These are phyloP conservation scores for Oehlia diaphana DNA, from an alignment of 192 early-diverging fungal species.

Conservation along the genomic window DNA sequence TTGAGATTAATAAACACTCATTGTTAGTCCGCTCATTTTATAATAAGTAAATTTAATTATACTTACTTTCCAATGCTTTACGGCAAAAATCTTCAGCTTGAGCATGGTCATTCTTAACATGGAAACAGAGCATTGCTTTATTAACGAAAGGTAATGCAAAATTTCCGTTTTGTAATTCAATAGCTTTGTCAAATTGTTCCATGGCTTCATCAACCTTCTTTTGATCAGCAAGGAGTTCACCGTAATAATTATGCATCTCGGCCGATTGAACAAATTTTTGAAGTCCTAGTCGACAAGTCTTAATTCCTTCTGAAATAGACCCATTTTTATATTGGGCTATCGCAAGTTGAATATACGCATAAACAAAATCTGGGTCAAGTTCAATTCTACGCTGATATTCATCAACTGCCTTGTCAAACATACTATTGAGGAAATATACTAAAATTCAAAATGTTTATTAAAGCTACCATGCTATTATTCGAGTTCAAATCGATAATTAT, in stretches of 20 bases:
- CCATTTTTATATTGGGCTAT: slow-evolving; percentile 92
- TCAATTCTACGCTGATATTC: slow-evolving; percentile 82
- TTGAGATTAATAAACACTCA: not conserved
- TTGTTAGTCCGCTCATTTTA: not conserved
- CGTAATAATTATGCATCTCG: slow-evolving; percentile 97
- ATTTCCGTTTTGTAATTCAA: slow-evolving; percentile 74
- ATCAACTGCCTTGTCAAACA: slow-evolving; percentile 75
- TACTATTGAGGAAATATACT: slow-evolving; percentile 82
- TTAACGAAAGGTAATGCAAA: slow-evolving; percentile 96
- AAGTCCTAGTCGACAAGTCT: slow-evolving; percentile 78
- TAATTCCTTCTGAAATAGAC: slow-evolving; percentile 69
- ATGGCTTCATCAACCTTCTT: slow-evolving; percentile 79
- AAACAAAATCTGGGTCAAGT: slow-evolving; percentile 82
- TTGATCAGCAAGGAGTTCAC: slow-evolving; percentile 90
- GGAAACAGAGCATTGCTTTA: slow-evolving; percentile 83
- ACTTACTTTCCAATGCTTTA: slow-evolving; percentile 69
- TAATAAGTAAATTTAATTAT: not conserved
- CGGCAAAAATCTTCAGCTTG: slow-evolving; percentile 75
- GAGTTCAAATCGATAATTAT: not conserved
- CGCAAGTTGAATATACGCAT: slow-evolving; percentile 91
- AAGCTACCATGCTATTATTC: not conserved
- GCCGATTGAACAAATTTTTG: slow-evolving; percentile 74
- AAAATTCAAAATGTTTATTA: not conserved
- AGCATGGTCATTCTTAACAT: slow-evolving; percentile 71
- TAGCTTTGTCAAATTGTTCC: slow-evolving; percentile 86